phyloP scores from a whole-genome alignment of 2,329 filamentous ascomycete species.

The Microdochium bolleyi region DNA sequence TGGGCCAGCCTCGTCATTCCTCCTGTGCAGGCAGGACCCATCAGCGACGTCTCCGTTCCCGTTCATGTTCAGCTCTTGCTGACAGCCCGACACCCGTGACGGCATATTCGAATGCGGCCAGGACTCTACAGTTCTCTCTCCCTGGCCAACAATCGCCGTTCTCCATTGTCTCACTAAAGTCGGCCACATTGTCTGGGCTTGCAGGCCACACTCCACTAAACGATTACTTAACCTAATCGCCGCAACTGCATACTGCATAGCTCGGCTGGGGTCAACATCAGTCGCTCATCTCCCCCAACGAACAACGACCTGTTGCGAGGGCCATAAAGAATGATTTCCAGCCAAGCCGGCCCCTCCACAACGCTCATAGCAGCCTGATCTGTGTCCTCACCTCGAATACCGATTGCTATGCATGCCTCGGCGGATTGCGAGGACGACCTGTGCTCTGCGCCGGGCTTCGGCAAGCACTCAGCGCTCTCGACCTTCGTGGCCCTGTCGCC shows the following conservation, averaged over 20 bases:
- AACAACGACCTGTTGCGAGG: background rate
- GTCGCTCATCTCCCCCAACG: background rate
- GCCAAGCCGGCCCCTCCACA: background rate
- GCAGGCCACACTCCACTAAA: background rate
- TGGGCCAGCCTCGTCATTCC: background rate
- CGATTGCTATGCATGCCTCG: conserved; percentile 23
- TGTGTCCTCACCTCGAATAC: background rate
- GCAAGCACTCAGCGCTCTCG: conserved; percentile 32
- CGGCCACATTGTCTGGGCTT: background rate
- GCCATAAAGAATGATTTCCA: background rate
- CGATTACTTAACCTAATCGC: background rate
- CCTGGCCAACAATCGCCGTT: background rate
- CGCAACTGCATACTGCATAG: too few relatives aligned
- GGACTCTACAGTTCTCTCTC: background rate
- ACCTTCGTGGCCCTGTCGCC: conserved; percentile 56
- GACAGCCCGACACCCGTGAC: too few relatives aligned
- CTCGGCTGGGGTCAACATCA: too few relatives aligned
- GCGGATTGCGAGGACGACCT: conserved; percentile 48
- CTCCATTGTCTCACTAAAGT: background rate
- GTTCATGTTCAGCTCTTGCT: background rate
- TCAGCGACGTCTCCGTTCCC: background rate
- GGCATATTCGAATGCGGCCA: background rate
- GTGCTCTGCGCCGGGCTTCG: conserved; percentile 38
- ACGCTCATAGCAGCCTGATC: background rate
- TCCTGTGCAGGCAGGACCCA: background rate